Base-by-base conservation (phyloP, 352 stramenopile genomes). In the Phytophthora boehmeriae region DNA sequence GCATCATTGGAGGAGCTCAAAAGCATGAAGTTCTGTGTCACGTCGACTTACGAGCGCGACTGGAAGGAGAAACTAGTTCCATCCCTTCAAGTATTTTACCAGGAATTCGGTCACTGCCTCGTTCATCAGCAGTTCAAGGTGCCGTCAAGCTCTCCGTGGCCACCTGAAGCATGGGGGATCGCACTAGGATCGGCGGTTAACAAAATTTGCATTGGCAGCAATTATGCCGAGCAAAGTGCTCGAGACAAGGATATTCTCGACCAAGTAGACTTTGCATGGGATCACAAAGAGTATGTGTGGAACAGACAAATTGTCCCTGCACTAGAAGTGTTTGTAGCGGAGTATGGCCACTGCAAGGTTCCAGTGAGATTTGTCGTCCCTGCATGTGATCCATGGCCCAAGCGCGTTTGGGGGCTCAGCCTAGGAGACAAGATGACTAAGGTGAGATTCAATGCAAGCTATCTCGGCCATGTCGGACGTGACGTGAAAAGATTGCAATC, bases 251-350 rank as follows among this genome's bases (percentile, higher is more conserved):
- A 62, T n/a, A 48, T 36, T 4, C 55, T 87, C 3, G 64, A 80
- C 14, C 39, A 49, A 8, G 58, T 87, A 2, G 74, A 50, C 2
- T 84, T 87, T 34, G 60, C 71, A 4, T 84, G 75, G 74, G 65
- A 66, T 47, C 16, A 34, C 2, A 27, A 30, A 22, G 66, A 75
- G 28, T 44, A 35, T 46, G 73, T 59, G 43, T 87, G 74, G 77
- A 58, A 54, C 8, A 52, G 66, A 16, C 54, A 61, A 23, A 63
- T 87, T 23, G 20, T 83, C 5, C 74, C 72, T 20, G 35, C 71
- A 27, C 44, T 87, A 10, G 32, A 73, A 42, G 62, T 51, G 1
- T 87, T 79, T 43, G 63, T 67, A 0, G 30, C 48, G 8, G n/a
- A 76, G 5, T 48, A 79, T 38, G 46, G 51, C 5, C 68, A 84